A percentile compares a stretch with the other conserved stretches of the same genome.
These are phyloP conservation scores for Davidsoniella neocaledoniae DNA, from an alignment of 2,329 filamentous ascomycete species.

Conservation along the genomic window DNA sequence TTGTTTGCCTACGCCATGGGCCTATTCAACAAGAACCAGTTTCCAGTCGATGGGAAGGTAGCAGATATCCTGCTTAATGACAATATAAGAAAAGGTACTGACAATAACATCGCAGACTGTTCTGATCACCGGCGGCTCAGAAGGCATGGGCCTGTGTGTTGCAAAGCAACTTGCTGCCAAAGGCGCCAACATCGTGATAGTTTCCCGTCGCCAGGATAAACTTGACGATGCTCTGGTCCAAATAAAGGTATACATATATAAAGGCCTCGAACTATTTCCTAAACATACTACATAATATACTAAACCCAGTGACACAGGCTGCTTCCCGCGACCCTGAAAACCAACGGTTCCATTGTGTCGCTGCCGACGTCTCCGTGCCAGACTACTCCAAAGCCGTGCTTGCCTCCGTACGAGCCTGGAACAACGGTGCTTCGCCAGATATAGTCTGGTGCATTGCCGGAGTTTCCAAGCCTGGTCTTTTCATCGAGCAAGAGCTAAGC, in stretches of 20 bases:
- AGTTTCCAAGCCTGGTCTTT: constrained; percentile 54
- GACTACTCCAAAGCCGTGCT: constrained; percentile 56
- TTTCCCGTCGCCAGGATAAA: constrained; percentile 61
- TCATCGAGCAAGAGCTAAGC: constrained; percentile 53
- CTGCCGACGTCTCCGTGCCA: constrained; percentile 60
- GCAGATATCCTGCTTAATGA: background rate
- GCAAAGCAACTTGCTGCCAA: constrained; percentile 61
- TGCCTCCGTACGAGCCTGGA: constrained; percentile 60
- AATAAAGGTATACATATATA: constrained; percentile 34
- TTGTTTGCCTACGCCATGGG: constrained; percentile 39
- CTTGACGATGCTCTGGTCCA: constrained; percentile 50
- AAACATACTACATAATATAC: background rate
- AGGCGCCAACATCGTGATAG: constrained; percentile 74
- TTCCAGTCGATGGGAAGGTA: constrained; percentile 74
- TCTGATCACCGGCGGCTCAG: constrained; percentile 77
- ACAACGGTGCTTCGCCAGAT: constrained; percentile 55
- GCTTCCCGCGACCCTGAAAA: constrained; percentile 45
- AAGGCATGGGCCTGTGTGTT: constrained; percentile 72
- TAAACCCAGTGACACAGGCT: constrained; percentile 26
- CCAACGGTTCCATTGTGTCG: constrained; percentile 72
- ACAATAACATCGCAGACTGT: constrained; percentile 45
- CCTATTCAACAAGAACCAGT: constrained; percentile 52
- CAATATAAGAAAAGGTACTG: background rate
- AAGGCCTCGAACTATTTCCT: background rate
- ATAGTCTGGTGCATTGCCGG: constrained; percentile 87